These are phyloP conservation scores for Trichosporon faecale DNA, from an alignment of 1,284 basidiomycete species.

Conservation along the genomic window DNA sequence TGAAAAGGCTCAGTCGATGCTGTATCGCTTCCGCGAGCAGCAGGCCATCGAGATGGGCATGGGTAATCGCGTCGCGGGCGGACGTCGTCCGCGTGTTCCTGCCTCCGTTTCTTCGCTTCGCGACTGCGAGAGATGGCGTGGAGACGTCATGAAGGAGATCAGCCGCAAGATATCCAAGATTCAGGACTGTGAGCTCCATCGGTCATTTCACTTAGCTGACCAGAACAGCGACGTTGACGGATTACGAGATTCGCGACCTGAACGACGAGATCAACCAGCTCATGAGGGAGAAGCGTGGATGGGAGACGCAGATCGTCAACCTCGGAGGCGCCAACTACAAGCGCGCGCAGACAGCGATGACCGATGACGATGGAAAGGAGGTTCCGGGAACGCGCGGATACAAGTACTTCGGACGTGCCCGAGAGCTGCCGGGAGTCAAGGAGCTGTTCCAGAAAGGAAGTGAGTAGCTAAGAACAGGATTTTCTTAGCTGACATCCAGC, in stretches of 20 bases:
- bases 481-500: constrained; percentile 28
- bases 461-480: constrained; percentile 41
- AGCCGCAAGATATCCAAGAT: constrained; percentile 96
- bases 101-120: constrained; percentile 82
- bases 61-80: constrained; percentile 62
- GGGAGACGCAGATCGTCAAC: constrained; percentile 94
- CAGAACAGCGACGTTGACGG: constrained; percentile 73
- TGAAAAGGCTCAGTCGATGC: constrained; percentile 96
- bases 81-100: constrained; percentile 84
- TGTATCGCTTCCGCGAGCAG: constrained; percentile 96
- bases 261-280: constrained; percentile 99
- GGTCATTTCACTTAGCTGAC: neutral
- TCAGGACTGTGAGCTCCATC: constrained; percentile 72
- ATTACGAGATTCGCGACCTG: constrained; percentile 92
- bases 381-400: constrained; percentile 97
- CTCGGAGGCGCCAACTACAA: constrained; percentile 96
- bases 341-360: constrained; percentile 76
- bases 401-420: constrained; percentile 98
- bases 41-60: constrained; percentile 93
- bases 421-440: constrained; percentile 90
- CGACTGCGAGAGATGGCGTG: constrained; percentile 93
- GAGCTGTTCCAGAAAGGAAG: constrained; percentile 85
- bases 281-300: constrained; percentile 90
- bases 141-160: constrained; percentile 90
- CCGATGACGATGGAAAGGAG: constrained; percentile 90